Evolutionary conservation across 2,329 filamentous ascomycete genomes (phyloP), one percentile per base, ranked within the genome.

Genomic region (Triangularia setosa): DNA sequence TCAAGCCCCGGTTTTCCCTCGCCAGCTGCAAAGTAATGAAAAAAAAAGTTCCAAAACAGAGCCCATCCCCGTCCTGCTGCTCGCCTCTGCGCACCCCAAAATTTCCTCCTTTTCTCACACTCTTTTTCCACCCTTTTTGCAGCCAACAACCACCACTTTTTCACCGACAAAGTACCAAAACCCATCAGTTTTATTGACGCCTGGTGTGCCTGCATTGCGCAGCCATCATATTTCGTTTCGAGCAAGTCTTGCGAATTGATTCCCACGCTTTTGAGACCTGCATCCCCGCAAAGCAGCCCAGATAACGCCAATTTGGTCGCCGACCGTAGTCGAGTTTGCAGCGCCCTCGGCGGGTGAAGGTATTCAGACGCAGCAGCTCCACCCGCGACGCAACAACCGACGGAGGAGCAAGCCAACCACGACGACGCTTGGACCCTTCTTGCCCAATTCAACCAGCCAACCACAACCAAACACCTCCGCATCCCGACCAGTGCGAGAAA

Each of bases 1-100:
- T 71, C 71, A 72, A 65, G 80, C 79, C 80, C 80, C 80, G 78
- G 78, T 82, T 82, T 82, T 81, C 75, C 75, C 73, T 74, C 69
- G 70, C 73, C 74, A 75, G 73, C 76, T 75, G 76, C 77, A 78
- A 77, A 77, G 76, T 67, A 75, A 74, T 78, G 76, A 79, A 77
- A 77, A 40, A 40, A 60, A 60, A 60, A 78, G 71, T 74, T 73
- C 74, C 78, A 79, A 82, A 80, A 78, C 76, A 79, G 79, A 81
- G 78, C 78, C 40, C 79, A 82, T 84, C 80, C 79, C 81, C 79
- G 78, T 74, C 71, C 69, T 30, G 61, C 54, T 66, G 56, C 23
- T 67, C 58, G 62, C 71, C 69, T 73, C 75, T 76, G 73, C 68
- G 73, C 75, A 77, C 75, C 74, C 73, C 71, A 70, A 71, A 69